Evolutionary conservation across 2,329 filamentous ascomycete genomes (phyloP), one percentile per base, ranked within the genome.

Genomic region (Colletotrichum sp.): DNA sequence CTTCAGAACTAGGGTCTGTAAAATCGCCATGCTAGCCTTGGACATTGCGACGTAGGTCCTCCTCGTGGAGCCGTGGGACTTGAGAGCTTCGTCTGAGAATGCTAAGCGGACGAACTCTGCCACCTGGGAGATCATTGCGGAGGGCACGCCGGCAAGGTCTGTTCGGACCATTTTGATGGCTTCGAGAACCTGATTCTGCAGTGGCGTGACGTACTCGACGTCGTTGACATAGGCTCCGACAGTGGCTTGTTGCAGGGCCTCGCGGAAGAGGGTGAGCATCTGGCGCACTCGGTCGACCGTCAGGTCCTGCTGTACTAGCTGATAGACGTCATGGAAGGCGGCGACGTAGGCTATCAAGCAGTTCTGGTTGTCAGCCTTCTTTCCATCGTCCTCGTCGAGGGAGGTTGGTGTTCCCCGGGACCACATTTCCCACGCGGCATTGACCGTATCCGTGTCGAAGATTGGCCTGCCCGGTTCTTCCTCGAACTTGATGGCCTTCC

Each of bases 31-130:
- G 75, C 94, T 92, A 24, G 92, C 91, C 83, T 97, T 98, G 2
- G 96, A 95, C 81, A 99, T 91, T 39, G 97, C 96, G 71, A 99
- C 92, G 81, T 96, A 99, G 0, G 95, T 98, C 8, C 95, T 94
- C 72, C 92, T 92, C 67, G 39, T 78, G 82, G 78, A 83, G 83
- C 71, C 55, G 15, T 79, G 79, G 78, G 85, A 71, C 9, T 79
- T 80, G 48, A 77, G 80, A 75, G 77, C 81, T 16, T 82, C 84
- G 34, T 84, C 80, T 1, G 87, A 84, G 79, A 95, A 96, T 2
- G 95, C 93, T 39, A 98, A 87, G 4, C 91, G 90, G 10, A 92
- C 90, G 75, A 98, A 92, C 66, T 94, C 91, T 2, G 95, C 91
- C 12, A 96, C 89, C 71, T 95, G 90, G 1, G 87, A 87, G 67